Percentiles rank a stretch among this genome's conserved stretches.
Conservation (phyloP, 208 protist genomes). For the Leishmania guyanensis region DNA sequence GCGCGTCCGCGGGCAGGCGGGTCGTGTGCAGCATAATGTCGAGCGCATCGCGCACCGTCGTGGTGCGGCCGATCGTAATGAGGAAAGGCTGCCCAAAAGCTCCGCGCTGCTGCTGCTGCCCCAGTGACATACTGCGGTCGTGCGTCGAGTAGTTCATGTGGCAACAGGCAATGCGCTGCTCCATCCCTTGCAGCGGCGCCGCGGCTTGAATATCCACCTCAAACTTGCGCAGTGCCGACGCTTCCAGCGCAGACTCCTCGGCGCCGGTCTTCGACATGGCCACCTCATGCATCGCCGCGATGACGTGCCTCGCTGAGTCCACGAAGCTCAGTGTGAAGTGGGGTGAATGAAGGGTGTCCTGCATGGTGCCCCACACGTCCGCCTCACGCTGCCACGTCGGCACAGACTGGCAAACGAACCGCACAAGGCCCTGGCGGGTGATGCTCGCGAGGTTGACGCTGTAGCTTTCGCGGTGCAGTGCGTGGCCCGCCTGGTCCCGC, state of each 20-base stretch:
- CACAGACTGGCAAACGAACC: constrained; percentile 34
- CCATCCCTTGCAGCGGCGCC: constrained; percentile 34
- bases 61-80: constrained; percentile 49
- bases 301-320: constrained; percentile 28
- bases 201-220: constrained; percentile 56
- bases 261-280: constrained; percentile 24
- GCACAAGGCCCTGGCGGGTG: constrained; percentile 36
- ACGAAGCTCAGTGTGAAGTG: constrained; percentile 53
- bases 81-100: constrained; percentile 70
- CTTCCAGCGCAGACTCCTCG: constrained; percentile 26
- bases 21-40: constrained; percentile 42
- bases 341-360: constrained; percentile 25
- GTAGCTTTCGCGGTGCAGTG: constrained; percentile 51
- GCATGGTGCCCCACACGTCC: constrained; percentile 47
- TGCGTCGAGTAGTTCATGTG: constrained; percentile 44
- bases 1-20: constrained; percentile 34
- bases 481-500: constrained; percentile 50
- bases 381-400: constrained; percentile 33
- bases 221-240: constrained; percentile 28
- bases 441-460: constrained; percentile 15
- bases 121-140: constrained; percentile 8
- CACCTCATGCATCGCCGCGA: constrained; percentile 55
- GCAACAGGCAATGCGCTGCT: constrained; percentile 71
- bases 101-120: constrained; percentile 14
- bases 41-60: constrained; percentile 51